A percentile compares a stretch with the other conserved stretches of the same genome.
These are phyloP conservation scores for Musa acuminata DNA, from an alignment of 176 grass and related monocot genomes.

Conservation along the genomic window DNA sequence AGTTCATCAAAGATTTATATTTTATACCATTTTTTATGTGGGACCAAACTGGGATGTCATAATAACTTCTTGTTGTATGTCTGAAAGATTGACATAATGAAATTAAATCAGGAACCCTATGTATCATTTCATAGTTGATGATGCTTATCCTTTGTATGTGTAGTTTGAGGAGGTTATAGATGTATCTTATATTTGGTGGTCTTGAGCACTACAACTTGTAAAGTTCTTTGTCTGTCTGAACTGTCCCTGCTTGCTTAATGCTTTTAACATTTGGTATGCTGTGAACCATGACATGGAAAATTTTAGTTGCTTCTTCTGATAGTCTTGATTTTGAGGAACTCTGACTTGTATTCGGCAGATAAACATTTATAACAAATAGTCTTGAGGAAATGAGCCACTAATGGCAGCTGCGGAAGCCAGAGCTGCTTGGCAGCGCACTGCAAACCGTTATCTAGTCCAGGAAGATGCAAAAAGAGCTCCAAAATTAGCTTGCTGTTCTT, in stretches of 20 bases:
- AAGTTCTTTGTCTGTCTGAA: no score
- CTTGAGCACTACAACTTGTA: no score
- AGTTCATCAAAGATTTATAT: no score
- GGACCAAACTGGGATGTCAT: no score
- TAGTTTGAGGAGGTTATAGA: no score
- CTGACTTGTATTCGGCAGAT: background rate
- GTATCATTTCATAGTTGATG: no score
- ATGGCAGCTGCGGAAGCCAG: conserved; percentile 96
- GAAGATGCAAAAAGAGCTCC: conserved; percentile 93
- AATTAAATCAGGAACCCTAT: no score
- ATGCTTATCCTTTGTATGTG: no score
- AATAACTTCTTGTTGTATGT: no score
- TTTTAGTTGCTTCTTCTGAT: background rate
- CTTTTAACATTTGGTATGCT: background rate
- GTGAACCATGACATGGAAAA: background rate
- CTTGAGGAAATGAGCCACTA: background rate
- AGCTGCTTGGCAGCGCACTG: conserved; percentile 76
- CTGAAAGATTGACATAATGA: no score
- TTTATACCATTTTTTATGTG: no score
- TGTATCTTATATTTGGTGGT: no score
- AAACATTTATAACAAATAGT: background rate
- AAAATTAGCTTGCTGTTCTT: conserved; percentile 53
- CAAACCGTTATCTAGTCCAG: conserved; percentile 75
- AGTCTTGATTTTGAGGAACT: background rate
- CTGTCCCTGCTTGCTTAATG: background rate